Percentiles rank a stretch among this genome's conserved stretches.
These are phyloP conservation scores for Silene uniflora DNA, from an alignment of 148 eudicot genomes.

Conservation along the genomic window DNA sequence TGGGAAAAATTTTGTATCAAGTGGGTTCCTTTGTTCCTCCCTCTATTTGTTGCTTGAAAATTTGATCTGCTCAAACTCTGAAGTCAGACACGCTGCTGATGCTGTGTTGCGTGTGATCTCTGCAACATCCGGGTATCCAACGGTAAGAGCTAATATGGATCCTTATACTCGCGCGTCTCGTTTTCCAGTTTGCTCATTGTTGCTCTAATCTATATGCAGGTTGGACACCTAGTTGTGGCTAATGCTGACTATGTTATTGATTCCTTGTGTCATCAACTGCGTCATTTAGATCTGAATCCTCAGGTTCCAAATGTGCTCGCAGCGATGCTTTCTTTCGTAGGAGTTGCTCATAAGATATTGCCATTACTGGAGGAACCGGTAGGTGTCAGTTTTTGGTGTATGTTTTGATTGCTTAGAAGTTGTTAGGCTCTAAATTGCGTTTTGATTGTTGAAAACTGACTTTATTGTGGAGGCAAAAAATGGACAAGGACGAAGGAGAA, in stretches of 20 bases:
- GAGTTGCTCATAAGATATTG: conserved; percentile 79
- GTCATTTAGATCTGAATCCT: conserved; percentile 87
- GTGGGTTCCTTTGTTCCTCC: conserved; percentile 82
- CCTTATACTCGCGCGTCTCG: not conserved
- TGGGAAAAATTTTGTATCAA: conserved; percentile 57
- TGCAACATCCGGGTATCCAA: conserved; percentile 59
- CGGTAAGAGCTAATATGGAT: conserved; percentile 41
- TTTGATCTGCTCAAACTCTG: conserved; percentile 68
- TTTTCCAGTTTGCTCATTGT: conserved; percentile 8
- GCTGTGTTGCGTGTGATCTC: conserved; percentile 68
- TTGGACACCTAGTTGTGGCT: conserved; percentile 76
- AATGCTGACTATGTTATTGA: conserved; percentile 92
- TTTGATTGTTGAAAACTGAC: not conserved
- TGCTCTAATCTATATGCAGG: conserved; percentile 43
- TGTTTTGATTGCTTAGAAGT: not conserved
- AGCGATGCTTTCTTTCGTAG: conserved; percentile 85
- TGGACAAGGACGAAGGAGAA: not conserved
- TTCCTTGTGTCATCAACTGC: conserved; percentile 80
- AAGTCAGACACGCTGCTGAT: conserved; percentile 74
- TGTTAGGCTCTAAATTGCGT: not conserved
- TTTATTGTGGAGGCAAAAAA: not conserved
- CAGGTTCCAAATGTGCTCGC: conserved; percentile 85
- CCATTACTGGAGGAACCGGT: conserved; percentile 97
- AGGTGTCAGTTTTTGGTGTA: conserved; percentile 21
- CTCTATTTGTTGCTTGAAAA: conserved; percentile 84